Evolutionary conservation across 2,329 filamentous ascomycete species (phyloP), one percentile per base, ranked within the genome.

Genomic region (Ophiocordyceps unilateralis): DNA sequence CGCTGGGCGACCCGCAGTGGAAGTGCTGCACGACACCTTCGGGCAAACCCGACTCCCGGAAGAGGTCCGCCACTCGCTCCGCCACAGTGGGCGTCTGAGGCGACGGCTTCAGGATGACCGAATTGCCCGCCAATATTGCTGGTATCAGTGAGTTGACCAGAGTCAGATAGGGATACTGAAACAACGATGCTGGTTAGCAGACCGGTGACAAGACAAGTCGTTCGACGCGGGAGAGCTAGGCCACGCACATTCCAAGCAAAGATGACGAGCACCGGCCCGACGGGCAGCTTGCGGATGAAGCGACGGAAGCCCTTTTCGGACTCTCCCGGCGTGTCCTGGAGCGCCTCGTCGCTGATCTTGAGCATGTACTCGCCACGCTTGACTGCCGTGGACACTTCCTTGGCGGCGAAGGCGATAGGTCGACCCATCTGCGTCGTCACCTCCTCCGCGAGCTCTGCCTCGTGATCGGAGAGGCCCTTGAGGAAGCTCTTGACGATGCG

Each of bases 381-480:
- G 50, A 93, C 74, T 8, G 88, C 88, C 15, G 89, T 96, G 24
- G 76, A 66, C 50, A 96, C 72, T 66, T 96, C 89, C 51, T 78
- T 86, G 40, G 73, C 78, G 0, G 84, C 83, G 60, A 89, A 95
- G 32, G 82, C 74, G 54, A 95, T 94, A 28, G 89, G 89, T 19
- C 89, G 74, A 37, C 89, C 89, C 88, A 96, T 96, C 66, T 96
- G 88, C 58, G 85, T 80, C 0, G 88, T 95, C 46, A 96, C 66
- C 59, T 95, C 88, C 51, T 76, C 72, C 6, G 82, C 87, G 28
- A 96, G 69, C 48, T 78, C 82, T 76, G 91, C 81, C 60, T 87
- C 74, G 58, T 77, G 79, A 41, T 77, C 72, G 15, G 66, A 62
- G 23, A 96, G 68, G 5, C 84, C 63, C 48, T 79, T 72, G 39